Percentiles rank a stretch among this genome's conserved stretches.
Conservation (phyloP, 768 basidiomycete species). For the Chiua virens region DNA sequence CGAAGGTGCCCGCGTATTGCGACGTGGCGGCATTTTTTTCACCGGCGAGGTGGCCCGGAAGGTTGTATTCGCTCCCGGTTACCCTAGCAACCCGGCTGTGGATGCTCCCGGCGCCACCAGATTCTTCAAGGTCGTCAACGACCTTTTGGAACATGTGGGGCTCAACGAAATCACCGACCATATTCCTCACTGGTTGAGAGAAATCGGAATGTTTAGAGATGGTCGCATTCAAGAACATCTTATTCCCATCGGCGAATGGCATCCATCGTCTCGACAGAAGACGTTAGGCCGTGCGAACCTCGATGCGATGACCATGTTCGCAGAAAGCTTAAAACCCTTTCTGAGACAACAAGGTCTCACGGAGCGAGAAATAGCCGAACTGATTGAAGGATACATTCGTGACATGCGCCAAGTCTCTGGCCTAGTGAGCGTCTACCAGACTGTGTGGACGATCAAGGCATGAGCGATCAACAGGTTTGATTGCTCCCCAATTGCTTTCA, state of each 20-base stretch:
- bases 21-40: constrained; percentile 69
- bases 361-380: constrained; percentile 35
- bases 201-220: constrained; percentile 41
- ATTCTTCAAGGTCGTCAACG: constrained; percentile 43
- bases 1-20: constrained; percentile 64
- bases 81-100: constrained; percentile 23
- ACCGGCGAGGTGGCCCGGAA: constrained; percentile 59
- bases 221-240: constrained; percentile 34
- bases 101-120: constrained; percentile 26
- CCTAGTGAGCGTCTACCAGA: constrained; percentile 48
- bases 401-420: constrained; percentile 51
- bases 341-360: constrained; percentile 38
- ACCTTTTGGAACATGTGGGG: constrained; percentile 36
- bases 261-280: constrained; percentile 31
- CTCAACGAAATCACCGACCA: constrained; percentile 38
- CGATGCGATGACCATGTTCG: constrained; percentile 40
- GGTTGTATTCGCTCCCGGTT: constrained; percentile 39
- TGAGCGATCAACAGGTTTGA: constrained; percentile 5
- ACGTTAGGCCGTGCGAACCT: constrained; percentile 45
- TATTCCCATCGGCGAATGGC: constrained; percentile 64
- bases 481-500: neutral
- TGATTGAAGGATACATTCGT: constrained; percentile 42
- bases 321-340: constrained; percentile 49
- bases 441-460: constrained; percentile 45
- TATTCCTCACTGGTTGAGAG: constrained; percentile 39